Evolutionary conservation across 2,329 filamentous ascomycete species (phyloP), one percentile per base, ranked within the genome.

Genomic region (Trichoderma endophyticum): DNA sequence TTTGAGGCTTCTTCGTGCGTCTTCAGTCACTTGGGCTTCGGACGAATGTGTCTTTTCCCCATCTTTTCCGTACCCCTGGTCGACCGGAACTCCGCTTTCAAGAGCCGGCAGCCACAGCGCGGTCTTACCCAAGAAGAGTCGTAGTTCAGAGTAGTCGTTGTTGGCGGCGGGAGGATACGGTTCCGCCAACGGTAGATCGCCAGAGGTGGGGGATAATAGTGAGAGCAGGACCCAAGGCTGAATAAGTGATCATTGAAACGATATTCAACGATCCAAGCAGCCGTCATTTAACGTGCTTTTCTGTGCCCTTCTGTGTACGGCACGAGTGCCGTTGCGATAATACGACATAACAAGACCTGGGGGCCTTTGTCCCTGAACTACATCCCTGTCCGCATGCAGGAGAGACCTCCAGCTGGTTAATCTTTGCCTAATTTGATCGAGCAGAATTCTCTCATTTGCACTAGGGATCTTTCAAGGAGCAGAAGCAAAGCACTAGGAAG

Each of bases 341-440:
- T 63, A 63, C 36, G 34, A 67, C 54, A 48, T 51, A 34, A 26
- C 36, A 60, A 43, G 48, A 59, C 54, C 57, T 57, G 34, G 28
- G 28, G 24, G 28, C 34, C 66, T 39, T 32, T 34, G 32, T 48
- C 66, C 57, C 57, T 62, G 39, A 36, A 62, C 26, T 6, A 24
- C 14, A 54, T 28, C 67, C 67, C 28, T 70, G 67, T 62, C 67
- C 11, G 4, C 21, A 70, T 70, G 67, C 67, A 70, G 67, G 57
- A 70, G 67, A 61, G 36, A 5, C 24, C 26, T 32, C 32, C 67
- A 61, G 36, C 57, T 61, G 9, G 54, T 56, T 12, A 57, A 67
- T 57, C 43, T 57, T 57, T 34, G 26, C 43, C 62, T 32, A 34
- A 65, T 34, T 4, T 6, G 28, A 34, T 4, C 14, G 48, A 2